Evolutionary conservation across 2,329 filamentous ascomycete species (phyloP).

Genomic region (Dichotomopilus funicola): DNA sequence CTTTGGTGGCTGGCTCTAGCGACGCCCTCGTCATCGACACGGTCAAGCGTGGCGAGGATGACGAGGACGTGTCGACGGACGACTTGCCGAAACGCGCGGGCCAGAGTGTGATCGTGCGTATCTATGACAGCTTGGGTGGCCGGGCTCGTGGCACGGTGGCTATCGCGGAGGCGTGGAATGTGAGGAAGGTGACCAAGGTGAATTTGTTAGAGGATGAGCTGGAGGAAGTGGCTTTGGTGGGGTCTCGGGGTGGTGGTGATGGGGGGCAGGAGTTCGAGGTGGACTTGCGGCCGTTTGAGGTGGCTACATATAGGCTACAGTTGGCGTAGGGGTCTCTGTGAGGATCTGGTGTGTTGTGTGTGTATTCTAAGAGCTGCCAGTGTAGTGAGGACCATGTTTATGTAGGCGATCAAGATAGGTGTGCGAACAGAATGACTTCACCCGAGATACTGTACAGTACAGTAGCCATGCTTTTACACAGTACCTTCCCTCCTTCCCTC

Average conservation of each 20-base stretch:
- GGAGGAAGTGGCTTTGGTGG: constrained; percentile 50
- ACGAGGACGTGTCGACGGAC: constrained; percentile 62
- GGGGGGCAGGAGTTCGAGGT: constrained; percentile 50
- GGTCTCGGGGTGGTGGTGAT: background rate
- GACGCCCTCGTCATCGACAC: constrained; percentile 73
- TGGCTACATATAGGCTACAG: constrained; percentile 58
- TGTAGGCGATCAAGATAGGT: too few relatives aligned
- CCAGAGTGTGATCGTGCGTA: constrained; percentile 71
- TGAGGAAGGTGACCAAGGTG: constrained; percentile 73
- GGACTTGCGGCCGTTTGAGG: constrained; percentile 72
- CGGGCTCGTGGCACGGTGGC: constrained; percentile 64
- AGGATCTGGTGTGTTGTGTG: background rate
- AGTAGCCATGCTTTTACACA: too few relatives aligned
- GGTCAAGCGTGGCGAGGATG: constrained; percentile 88
- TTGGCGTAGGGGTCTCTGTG: constrained; percentile 11
- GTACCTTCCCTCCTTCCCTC: too few relatives aligned
- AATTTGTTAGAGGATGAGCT: constrained; percentile 86
- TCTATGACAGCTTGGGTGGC: constrained; percentile 87
- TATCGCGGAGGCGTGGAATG: constrained; percentile 50
- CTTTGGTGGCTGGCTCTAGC: constrained; percentile 50
- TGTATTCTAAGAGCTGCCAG: too few relatives aligned
- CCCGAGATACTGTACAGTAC: too few relatives aligned
- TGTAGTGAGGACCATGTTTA: too few relatives aligned
- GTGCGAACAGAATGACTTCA: too few relatives aligned
- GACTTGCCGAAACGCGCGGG: constrained; percentile 57